Conservation (phyloP, 164 flowering plant species). For the Euptelea pleiosperma region DNA sequence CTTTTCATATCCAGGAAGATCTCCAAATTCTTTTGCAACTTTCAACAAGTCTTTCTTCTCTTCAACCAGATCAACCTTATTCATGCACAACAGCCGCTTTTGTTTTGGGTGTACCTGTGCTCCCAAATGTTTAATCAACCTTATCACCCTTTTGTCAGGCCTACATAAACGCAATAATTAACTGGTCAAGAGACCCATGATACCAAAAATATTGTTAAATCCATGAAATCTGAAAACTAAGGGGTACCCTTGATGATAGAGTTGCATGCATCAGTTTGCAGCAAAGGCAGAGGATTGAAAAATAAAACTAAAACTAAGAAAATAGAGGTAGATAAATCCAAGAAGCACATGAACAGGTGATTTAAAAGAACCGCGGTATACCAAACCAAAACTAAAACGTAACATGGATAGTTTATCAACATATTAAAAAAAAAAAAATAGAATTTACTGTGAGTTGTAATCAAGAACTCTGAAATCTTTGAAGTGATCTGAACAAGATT, state of each 20-base stretch:
- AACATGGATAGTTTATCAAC: too few relatives aligned
- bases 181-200: not conserved
- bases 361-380: too few relatives aligned
- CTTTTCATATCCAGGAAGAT: conserved; percentile 93
- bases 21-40: conserved; percentile 72
- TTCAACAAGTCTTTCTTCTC: conserved; percentile 80
- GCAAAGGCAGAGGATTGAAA: not conserved
- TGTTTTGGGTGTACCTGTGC: conserved; percentile 54
- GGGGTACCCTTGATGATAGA: not conserved
- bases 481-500: not conserved
- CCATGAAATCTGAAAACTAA: not conserved
- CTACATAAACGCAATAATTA: conserved; percentile 30
- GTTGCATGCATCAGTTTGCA: not conserved
- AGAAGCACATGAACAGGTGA: too few relatives aligned
- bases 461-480: not conserved
- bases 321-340: too few relatives aligned
- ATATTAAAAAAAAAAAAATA: too few relatives aligned
- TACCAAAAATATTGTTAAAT: not conserved
- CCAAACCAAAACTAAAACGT: too few relatives aligned
- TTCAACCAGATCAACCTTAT: conserved; percentile 83
- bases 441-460: not conserved
- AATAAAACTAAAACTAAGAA: not conserved
- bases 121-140: conserved; percentile 74
- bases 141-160: conserved; percentile 76
- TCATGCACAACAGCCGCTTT: conserved; percentile 88